Evolutionary conservation across 345 rosid genomes (phyloP), one percentile per base, ranked within the genome.

Genomic region (Bruguiera gymnorhiza): DNA sequence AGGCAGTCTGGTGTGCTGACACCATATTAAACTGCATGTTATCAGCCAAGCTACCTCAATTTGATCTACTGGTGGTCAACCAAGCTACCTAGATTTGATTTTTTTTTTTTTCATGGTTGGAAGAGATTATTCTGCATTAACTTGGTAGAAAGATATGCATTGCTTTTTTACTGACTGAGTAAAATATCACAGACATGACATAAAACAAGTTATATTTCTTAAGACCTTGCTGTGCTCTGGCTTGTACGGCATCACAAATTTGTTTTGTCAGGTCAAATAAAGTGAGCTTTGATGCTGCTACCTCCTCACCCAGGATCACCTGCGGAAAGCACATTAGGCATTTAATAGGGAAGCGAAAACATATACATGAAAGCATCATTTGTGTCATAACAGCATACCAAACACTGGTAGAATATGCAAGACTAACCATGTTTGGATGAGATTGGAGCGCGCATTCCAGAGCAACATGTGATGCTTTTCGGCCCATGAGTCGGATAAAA

Each of bases 281-380:
- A 16, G 99, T 95, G 79, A 95, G 87, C 87, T 95, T 92, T 55
- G 99, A 95, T 65, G 98, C 97, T 72, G 99, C 96, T 65, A 95
- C 96, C 81, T 95, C 99, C 86, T 95, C 99, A 6, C 97, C 99
- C 46, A 95, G 88, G 74, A 92, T 84, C 56, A 92, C 97, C 99
- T 92, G 84, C 29, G 68, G 66, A 61, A 73, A 53, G 21, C 31
- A 66, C 32, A 77, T 48, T 53, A 29, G 56, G 66, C 10, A 52
- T 70, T 67, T 52, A 62, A 3, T 24, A 26, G 29, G 21, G 29
- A 31, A 51, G 29, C 21, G 43, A 32, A 46, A 26, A 3, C 8
- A 36, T 1, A 29, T 16, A 27, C 31, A 23, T 7, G 20, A 48
- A 51, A 56, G 60, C 6, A 57, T 31, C 19, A 29, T 21, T 39